Evolutionary conservation across 1,284 basidiomycete genomes (phyloP), one percentile per base, ranked within the genome.

Genomic region (Cutaneotrichosporon cavernicola): DNA sequence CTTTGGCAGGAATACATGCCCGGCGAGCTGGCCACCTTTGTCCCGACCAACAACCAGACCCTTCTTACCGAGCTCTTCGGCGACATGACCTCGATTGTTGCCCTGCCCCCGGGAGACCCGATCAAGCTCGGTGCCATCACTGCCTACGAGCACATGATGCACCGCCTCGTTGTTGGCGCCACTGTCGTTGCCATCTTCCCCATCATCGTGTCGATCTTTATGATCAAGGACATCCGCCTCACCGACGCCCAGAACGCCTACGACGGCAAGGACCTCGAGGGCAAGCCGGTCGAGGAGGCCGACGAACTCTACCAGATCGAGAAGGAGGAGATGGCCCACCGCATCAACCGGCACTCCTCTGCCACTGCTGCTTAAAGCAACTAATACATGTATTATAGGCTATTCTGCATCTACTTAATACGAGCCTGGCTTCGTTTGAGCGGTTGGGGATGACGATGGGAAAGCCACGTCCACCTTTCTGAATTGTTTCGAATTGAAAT

Each of bases 121-220:
- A 81, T 86, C 52, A 83, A 87, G 32, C 79, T 84, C 60, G 87
- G 87, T 61, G 86, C 86, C 38, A 87, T 87, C 62, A 64, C 58
- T 5, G 80, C 80, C 9, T 81, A 81, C 70, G 74, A 78, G 56
- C 60, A 66, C 55, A 73, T 79, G 70, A 80, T 80, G 80, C 73
- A 72, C 67, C 67, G 67, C n/a, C 71, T 79, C n/a, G 74, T 78
- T 31, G 56, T 79, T 16, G 75, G 76, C 22, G 74, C 79, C 11
- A 58, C 73, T 34, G 67, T 77, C 43, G 74, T 81, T 40, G 79
- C 80, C 59, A 72, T 76, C 70, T 73, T 79, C 68, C 81, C 74
- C 51, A 80, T 72, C 26, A 76, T 76, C 62, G 72, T 77, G 58
- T 78, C 75, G 32, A 62, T 79, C 61, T 61, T 80, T 36, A 61